Percentiles rank a stretch among this genome's conserved stretches.
Evolutionary conservation across 805 yeast species (phyloP).

Genomic region (Pichia deserticola): DNA sequence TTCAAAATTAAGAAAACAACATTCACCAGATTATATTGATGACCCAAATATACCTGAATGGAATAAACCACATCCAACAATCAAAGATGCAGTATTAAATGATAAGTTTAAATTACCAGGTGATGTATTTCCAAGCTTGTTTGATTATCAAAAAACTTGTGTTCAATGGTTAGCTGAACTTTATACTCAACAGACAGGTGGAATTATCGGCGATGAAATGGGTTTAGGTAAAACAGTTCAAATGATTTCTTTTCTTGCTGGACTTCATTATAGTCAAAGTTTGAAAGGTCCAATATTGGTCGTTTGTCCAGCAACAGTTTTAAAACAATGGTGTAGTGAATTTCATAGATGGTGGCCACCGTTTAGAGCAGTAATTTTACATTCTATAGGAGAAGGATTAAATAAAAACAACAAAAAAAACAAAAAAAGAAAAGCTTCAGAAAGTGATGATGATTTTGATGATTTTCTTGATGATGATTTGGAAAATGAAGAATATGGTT

Average conservation of each 20-base stretch:
- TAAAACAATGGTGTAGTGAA: constrained; percentile 96
- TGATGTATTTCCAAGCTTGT: constrained; percentile 76
- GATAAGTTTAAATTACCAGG: constrained; percentile 76
- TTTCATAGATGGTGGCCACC: constrained; percentile 99
- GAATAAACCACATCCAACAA: constrained; percentile 67
- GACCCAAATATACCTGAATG: constrained; percentile 45
- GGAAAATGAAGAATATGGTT: constrained; percentile 37
- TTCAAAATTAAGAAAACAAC: constrained; percentile 32
- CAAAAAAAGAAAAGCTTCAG: constrained; percentile 10
- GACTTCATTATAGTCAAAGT: constrained; percentile 73
- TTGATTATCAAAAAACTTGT: constrained; percentile 92
- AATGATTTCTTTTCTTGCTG: constrained; percentile 83
- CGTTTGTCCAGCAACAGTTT: constrained; percentile 95
- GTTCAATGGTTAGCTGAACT: constrained; percentile 97
- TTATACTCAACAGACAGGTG: constrained; percentile 85
- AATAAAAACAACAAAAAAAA: constrained; percentile 14
- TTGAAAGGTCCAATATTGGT: constrained; percentile 72
- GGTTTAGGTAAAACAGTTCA: constrained; percentile 96
- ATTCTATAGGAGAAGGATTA: constrained; percentile 88
- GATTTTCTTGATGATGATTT: constrained; percentile 38
- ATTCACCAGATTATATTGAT: constrained; percentile 23
- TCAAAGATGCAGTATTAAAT: constrained; percentile 68
- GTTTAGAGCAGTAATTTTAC: constrained; percentile 73
- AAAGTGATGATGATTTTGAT: constrained; percentile 34
- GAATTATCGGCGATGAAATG: constrained; percentile 97